Percentiles rank a stretch among this genome's conserved stretches.
Evolutionary conservation across 1,284 basidiomycete species (phyloP).

Genomic region (Malassezia vespertilionis): DNA sequence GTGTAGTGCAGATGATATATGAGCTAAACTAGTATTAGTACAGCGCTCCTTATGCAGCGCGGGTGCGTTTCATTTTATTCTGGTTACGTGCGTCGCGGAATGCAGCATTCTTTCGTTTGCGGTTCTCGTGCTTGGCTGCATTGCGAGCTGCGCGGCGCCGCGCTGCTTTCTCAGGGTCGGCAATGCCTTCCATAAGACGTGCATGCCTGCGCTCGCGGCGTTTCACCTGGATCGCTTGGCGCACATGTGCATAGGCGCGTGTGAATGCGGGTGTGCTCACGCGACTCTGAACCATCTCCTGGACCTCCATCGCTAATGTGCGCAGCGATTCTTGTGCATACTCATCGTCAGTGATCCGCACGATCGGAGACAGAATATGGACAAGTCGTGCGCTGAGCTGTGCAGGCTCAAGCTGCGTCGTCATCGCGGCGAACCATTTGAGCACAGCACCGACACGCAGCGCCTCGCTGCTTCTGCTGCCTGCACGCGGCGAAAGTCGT

Average conservation of each 20-base stretch:
- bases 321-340: constrained; percentile 59
- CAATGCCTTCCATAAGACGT: constrained; percentile 50
- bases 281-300: constrained; percentile 73
- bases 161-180: constrained; percentile 30
- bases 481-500: constrained; percentile 47
- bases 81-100: constrained; percentile 8
- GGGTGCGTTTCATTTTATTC: constrained; percentile 3
- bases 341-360: constrained; percentile 67
- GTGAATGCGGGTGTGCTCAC: constrained; percentile 75
- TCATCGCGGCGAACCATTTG: constrained; percentile 79
- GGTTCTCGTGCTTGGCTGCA: constrained; percentile 22
- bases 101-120: constrained; percentile 25
- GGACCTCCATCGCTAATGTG: constrained; percentile 68
- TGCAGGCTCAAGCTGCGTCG: constrained; percentile 57
- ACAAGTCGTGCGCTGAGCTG: constrained; percentile 61
- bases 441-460: constrained; percentile 8
- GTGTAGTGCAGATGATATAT: no score
- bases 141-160: constrained; percentile 21
- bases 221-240: constrained; percentile 60
- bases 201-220: constrained; percentile 64
- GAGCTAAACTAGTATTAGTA: no score
- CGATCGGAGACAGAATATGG: constrained; percentile 73
- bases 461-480: constrained; percentile 26
- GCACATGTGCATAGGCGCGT: constrained; percentile 64
- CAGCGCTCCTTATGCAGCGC: no score